Evolutionary conservation across 2,329 filamentous ascomycete species (phyloP), one percentile per base, ranked within the genome.

Genomic region (Colletotrichum paranaense): DNA sequence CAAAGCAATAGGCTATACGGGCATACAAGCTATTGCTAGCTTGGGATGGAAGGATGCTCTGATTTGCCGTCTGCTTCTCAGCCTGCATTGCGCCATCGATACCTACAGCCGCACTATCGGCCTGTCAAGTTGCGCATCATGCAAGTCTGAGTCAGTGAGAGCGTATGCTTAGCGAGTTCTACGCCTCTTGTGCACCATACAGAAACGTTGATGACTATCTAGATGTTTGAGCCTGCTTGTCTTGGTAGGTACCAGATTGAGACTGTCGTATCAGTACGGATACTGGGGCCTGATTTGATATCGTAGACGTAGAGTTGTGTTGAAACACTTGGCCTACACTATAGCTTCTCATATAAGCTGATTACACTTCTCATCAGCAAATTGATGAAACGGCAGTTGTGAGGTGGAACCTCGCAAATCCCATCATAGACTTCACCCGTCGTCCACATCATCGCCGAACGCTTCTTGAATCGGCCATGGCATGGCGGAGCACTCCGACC

Each of bases 21-120:
- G 19, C 4, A 64, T 52, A 68, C 52, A 64, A 16, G 28, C 53
- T 46, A 62, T 30, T 62, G 32, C 58, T 69, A 55, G 66, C 53
- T 64, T 22, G 53, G 56, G n/a, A 24, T 9, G n/a, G 16, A 46
- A 56, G 16, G 49, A 14, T 24, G 12, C n/a, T 38, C 24, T 32
- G 16, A 69, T 59, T 72, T 24, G 53, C 42, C 58, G 42, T 42
- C 14, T n/a, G 14, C 30, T 67, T 26, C 12, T 9, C 55, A 28
- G 53, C 11, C 9, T 28, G 62, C 64, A 67, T 62, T 46, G n/a
- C 32, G 32, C 56, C 68, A 71, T 35, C 28, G 16, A 26, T 16
- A n/a, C 53, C 22, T 62, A 35, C 35, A 46, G 16, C 26, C 60
- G 38, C 68, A 53, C 55, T 67, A 28, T 46, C n/a, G 55, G 53